phyloP scores from a whole-genome alignment of 2,329 filamentous ascomycete species.

The Aphanoascus verrucosus region DNA sequence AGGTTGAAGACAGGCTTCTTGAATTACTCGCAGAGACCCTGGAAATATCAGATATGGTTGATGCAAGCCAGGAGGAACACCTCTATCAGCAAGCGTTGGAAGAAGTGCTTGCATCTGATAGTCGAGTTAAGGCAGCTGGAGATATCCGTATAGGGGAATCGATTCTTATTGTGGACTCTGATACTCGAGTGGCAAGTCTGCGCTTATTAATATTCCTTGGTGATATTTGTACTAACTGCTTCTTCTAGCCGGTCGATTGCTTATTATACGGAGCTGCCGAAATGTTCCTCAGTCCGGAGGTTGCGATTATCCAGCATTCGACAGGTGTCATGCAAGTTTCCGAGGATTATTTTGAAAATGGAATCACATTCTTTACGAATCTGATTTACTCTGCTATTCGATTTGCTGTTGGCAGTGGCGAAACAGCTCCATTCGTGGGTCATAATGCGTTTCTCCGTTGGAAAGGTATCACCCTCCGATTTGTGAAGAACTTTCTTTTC shows the following conservation, averaged over 20 bases:
- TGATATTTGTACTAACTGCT: background rate
- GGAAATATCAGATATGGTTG: slow-evolving; percentile 18
- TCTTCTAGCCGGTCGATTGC: slow-evolving; percentile 46
- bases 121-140: slow-evolving; percentile 58
- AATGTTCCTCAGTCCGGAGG: slow-evolving; percentile 59
- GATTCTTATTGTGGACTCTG: slow-evolving; percentile 58
- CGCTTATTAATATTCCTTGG: background rate
- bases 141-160: slow-evolving; percentile 79
- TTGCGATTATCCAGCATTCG: slow-evolving; percentile 60
- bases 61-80: slow-evolving; percentile 37
- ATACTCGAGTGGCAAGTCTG: slow-evolving; percentile 47
- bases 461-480: slow-evolving; percentile 24
- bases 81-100: slow-evolving; percentile 23
- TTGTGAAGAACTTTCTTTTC: background rate
- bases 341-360: slow-evolving; percentile 62
- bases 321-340: slow-evolving; percentile 70
- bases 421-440: slow-evolving; percentile 64
- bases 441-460: slow-evolving; percentile 68
- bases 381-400: slow-evolving; percentile 64
- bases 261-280: slow-evolving; percentile 59
- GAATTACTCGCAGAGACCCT: slow-evolving; percentile 11
- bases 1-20: slow-evolving; percentile 50
- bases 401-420: slow-evolving; percentile 59
- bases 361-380: slow-evolving; percentile 69
- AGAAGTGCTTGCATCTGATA: slow-evolving; percentile 43